phyloP scores from a whole-genome alignment of 192 early-diverging fungal species.

The Gryganskiella cystojenkinii region DNA sequence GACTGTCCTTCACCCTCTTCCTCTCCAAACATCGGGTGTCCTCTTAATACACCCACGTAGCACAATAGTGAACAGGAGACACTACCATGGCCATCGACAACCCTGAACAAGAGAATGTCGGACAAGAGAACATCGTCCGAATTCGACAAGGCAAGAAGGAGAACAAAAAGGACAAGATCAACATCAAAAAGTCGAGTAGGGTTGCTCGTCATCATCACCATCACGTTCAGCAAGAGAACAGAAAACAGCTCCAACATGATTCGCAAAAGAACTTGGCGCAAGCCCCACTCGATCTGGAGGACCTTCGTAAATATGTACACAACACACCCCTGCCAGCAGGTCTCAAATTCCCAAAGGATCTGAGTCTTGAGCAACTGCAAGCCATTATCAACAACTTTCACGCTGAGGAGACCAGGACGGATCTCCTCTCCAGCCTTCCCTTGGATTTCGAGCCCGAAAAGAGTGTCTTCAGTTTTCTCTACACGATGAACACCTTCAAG shows the following conservation, averaged over 20 bases:
- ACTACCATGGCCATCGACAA: too few relatives aligned
- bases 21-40: too few relatives aligned
- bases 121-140: too few relatives aligned
- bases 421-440: constrained; percentile 15
- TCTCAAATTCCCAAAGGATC: constrained; percentile 26
- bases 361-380: constrained; percentile 29
- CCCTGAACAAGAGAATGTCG: too few relatives aligned
- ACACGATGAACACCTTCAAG: constrained; percentile 23
- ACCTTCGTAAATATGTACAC: neutral
- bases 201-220: neutral
- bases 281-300: neutral
- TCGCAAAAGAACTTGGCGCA: neutral
- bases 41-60: too few relatives aligned
- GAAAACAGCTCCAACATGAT: neutral
- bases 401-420: constrained; percentile 32
- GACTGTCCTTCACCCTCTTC: too few relatives aligned
- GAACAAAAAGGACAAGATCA: too few relatives aligned
- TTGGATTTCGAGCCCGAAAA: constrained; percentile 32
- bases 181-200: too few relatives aligned
- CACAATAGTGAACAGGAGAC: too few relatives aligned
- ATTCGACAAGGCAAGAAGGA: too few relatives aligned
- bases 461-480: constrained; percentile 37
- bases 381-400: constrained; percentile 25
- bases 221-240: neutral
- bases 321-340: constrained; percentile 17